Conservation (phyloP, 805 yeast species). For the Candida adriatica region DNA sequence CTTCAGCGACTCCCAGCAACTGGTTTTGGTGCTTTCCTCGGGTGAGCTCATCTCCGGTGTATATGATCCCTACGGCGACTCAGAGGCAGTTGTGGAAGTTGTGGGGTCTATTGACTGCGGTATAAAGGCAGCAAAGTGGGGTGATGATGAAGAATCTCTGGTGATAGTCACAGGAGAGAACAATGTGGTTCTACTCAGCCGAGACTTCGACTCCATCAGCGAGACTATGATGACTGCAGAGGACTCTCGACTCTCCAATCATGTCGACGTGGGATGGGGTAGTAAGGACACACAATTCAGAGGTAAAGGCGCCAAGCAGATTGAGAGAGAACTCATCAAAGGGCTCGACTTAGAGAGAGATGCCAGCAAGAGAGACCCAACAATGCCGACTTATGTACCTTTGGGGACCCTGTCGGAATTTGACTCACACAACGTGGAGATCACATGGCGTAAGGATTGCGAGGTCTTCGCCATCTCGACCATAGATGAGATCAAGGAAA, state of each 20-base stretch:
- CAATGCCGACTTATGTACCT: constrained; percentile 69
- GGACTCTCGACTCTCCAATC: constrained; percentile 67
- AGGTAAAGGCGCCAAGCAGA: constrained; percentile 84
- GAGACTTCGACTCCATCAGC: constrained; percentile 71
- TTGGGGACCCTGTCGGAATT: constrained; percentile 51
- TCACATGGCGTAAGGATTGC: constrained; percentile 97
- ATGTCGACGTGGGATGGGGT: constrained; percentile 99
- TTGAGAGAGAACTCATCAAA: constrained; percentile 52
- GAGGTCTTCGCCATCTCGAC: constrained; percentile 69
- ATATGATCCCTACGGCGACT: constrained; percentile 38
- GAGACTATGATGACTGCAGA: constrained; percentile 52
- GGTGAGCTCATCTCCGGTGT: constrained; percentile 74
- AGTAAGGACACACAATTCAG: constrained; percentile 92
- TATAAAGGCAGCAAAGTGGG: constrained; percentile 71
- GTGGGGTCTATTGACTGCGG: constrained; percentile 83
- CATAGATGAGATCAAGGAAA: constrained; percentile 35
- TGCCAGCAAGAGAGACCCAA: constrained; percentile 76
- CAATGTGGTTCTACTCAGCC: constrained; percentile 59
- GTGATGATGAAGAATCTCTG: constrained; percentile 85
- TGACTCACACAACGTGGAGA: constrained; percentile 42
- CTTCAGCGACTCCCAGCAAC: constrained; percentile 60
- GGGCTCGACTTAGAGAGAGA: constrained; percentile 61
- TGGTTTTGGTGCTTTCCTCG: constrained; percentile 57
- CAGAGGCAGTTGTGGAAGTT: constrained; percentile 51
- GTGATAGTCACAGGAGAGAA: constrained; percentile 57